Base-by-base conservation (phyloP, 805 yeast genomes). In the Kodamaea kaohsiungensis region DNA sequence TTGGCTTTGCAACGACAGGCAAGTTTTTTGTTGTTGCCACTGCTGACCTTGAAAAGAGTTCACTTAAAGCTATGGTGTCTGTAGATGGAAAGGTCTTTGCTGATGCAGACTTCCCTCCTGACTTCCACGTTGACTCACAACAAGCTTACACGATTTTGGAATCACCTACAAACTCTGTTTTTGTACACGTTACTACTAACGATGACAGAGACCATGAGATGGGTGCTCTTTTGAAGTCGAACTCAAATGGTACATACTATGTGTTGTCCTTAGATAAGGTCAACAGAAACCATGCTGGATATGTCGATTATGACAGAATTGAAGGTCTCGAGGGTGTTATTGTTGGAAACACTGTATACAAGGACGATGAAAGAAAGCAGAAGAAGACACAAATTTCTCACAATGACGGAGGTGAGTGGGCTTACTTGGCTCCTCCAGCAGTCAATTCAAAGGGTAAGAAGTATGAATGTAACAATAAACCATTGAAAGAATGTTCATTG, bases 331-430 rank as follows among this genome's bases (percentile, higher is more conserved):
- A 93, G 69, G 99, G 99, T 43, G 86, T 91, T 1, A 79, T 90
- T 1, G 59, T 92, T 7, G 81, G 88, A 17, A 93, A 93, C 67
- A 73, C 81, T 3, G 96, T 92, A 2, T 57, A 70, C 7, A 69
- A 73, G 1, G 80, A 79, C 7, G 71, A 75, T 3, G 63, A 57
- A 0, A 59, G 67, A 7, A 92, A 92, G 68, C 68, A 76, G 58
- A 68, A 93, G 55, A 85, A 84, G 66, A 81, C 97, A 0, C 79
- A 76, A 68, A 89, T 92, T 52, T 83, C 98, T 0, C 90, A 86
- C 65, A 91, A 91, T 67, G 98, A 95, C 68, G 99, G 97, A 53
- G 89, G 93, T 3, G 86, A 87, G 57, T 93, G 98, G 98, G 68
- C 77, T 3, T 84, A 75, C 55, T 61, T 95, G 16, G 65, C 68